These are phyloP conservation scores for Strobilomyces confusus DNA, from an alignment of 768 basidiomycete genomes.

Conservation along the genomic window DNA sequence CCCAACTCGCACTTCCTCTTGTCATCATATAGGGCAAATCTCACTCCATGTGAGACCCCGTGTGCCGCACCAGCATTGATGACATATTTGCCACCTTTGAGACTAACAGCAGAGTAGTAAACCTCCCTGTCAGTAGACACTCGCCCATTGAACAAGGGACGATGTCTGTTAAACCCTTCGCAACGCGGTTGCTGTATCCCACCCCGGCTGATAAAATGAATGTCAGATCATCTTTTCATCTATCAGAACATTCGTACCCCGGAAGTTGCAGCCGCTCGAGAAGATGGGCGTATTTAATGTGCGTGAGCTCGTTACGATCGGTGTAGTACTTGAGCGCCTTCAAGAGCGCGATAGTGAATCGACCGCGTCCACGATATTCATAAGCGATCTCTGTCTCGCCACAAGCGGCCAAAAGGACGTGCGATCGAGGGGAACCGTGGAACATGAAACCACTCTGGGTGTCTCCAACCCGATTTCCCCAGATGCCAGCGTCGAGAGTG, in stretches of 20 bases:
- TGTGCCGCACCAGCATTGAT: conserved; percentile 25
- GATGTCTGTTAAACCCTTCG: conserved; percentile 21
- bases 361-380: conserved; percentile 20
- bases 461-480: conserved; percentile 10
- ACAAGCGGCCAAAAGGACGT: conserved; percentile 44
- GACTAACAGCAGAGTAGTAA: background rate
- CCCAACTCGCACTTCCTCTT: background rate
- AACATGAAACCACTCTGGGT: conserved; percentile 9
- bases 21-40: conserved; percentile 19
- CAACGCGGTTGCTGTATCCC: conserved; percentile 30
- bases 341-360: conserved; percentile 26
- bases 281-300: conserved; percentile 26
- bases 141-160: conserved; percentile 20
- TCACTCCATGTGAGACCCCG: conserved; percentile 17
- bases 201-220: background rate
- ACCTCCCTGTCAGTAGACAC: conserved; percentile 7
- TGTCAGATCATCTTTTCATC: background rate
- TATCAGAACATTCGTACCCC: background rate
- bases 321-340: conserved; percentile 2
- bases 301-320: conserved; percentile 17
- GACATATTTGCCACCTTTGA: conserved; percentile 6
- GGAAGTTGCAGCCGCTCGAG: conserved; percentile 14
- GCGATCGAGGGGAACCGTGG: conserved; percentile 28
- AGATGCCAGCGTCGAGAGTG: conserved; percentile 27
- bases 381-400: conserved; percentile 32